Evolutionary conservation across 2,329 filamentous ascomycete genomes (phyloP).

Genomic region (Sporothrix pallida): DNA sequence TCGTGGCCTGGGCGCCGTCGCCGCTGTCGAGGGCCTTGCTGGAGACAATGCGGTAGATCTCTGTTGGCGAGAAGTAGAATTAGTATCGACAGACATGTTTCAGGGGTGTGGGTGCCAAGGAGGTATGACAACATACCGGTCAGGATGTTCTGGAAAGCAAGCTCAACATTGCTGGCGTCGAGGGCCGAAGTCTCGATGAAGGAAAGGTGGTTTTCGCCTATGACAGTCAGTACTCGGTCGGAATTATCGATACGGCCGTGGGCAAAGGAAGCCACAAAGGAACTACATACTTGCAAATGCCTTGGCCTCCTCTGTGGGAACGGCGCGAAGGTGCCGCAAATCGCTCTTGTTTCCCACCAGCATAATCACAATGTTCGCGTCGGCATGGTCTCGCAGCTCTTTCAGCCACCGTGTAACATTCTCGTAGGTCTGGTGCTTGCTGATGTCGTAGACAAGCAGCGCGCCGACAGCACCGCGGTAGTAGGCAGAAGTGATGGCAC

Average conservation of each 20-base stretch:
- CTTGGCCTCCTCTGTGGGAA: slow-evolving; percentile 97
- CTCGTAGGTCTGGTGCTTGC: slow-evolving; percentile 99
- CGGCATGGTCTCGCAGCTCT: slow-evolving; percentile 95
- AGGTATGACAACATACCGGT: slow-evolving; percentile 69
- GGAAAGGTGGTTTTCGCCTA: slow-evolving; percentile 95
- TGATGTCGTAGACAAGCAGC: slow-evolving; percentile 98
- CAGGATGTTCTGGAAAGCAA: slow-evolving; percentile 99
- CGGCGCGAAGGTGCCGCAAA: slow-evolving; percentile 96
- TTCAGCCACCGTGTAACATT: slow-evolving; percentile 99
- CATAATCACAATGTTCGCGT: slow-evolving; percentile 99
- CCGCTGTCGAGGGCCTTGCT: slow-evolving; percentile 95
- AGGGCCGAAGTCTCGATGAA: slow-evolving; percentile 99
- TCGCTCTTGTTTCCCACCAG: slow-evolving; percentile 99
- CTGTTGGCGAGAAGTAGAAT: slow-evolving; percentile 54
- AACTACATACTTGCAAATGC: slow-evolving; percentile 81
- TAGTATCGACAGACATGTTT: not conserved
- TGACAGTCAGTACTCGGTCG: slow-evolving; percentile 36
- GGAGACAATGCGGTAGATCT: slow-evolving; percentile 99
- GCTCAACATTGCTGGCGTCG: slow-evolving; percentile 98
- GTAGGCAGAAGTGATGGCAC: slow-evolving; percentile 98
- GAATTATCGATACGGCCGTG: not conserved
- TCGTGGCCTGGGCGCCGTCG: slow-evolving; percentile 78
- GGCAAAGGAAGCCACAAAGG: not conserved
- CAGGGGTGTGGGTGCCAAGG: not conserved
- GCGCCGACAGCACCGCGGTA: slow-evolving; percentile 97